Base-by-base conservation (phyloP, 305 asterid genomes). In the Fraxinus albicans region DNA sequence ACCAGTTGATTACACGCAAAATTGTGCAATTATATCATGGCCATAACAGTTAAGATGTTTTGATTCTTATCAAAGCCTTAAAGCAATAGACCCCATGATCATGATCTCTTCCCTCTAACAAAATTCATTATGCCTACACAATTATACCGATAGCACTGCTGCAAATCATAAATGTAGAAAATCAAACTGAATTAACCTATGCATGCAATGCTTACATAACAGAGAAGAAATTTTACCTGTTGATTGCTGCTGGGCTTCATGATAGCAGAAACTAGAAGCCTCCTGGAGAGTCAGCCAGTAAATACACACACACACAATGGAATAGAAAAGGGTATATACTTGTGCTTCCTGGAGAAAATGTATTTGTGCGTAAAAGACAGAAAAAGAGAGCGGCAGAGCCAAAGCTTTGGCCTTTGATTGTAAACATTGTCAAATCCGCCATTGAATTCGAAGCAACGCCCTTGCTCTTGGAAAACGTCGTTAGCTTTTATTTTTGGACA, bases 391-490 rank as follows among this genome's bases (percentile, higher is more conserved):
- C 77, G 85, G 76, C 79, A 69, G 79, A 17, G 81, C 73, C 84
- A 79, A 87, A 83, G 85, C 84, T 31, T 27, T 81, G 42, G 36
- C 82, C 85, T 31, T 33, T 81, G 42, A 47, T 21, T 50, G 78
- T 8, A 25, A 81, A 79, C 88, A 72, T 89, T 80, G 92, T 83
- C 81, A 77, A 87, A 40, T 89, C 90, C 90, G 90, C 87, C 86
- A 81, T 72, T 76, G 80, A 25, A 65, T 25, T 65, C 31, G 73
- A 85, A 78, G 78, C 70, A 5, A 35, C 40, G 36, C 40, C 40
- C 40, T 35, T 36, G 10, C 42, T 36, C 42, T 36, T 36, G 9
- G 42, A 6, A 35, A 35, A 3, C 36, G 36, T 3, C 6, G 5
- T 34, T 34, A 3, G 6, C 36, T 3, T 34, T 34, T 34, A 34